Base-by-base conservation (phyloP, 2,329 filamentous ascomycete species). In the Alternaria longipes region DNA sequence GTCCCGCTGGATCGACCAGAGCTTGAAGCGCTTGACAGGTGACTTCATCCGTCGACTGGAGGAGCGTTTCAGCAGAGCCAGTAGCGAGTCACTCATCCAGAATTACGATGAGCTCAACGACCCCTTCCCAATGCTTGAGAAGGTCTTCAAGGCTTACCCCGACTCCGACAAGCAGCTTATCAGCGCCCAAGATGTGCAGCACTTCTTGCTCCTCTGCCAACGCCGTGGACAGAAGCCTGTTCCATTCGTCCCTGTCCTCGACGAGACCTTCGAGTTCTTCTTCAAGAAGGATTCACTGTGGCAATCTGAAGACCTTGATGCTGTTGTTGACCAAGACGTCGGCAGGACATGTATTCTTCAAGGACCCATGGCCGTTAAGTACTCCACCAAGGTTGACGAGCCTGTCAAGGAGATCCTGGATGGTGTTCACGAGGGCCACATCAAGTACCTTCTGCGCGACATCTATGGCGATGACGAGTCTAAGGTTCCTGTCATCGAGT, bases 221-320 rank as follows among this genome's bases (percentile, higher is more conserved):
- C 90, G 93, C 38, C 92, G 91, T 49, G 91, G 90, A 41, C 95
- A 99, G 84, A 99, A 99, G 86, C 95, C 95, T 3, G 92, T 96
- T 28, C 95, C 94, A 0, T 99, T 99, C 77, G 94, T 99, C 30
- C 95, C 95, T 5, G 86, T 91, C n/a, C 86, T 99, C 22, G 95
- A 99, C 73, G 93, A 97, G 65, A 97, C 94, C 78, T 99, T 99
- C 69, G 95, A 99, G 78, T 97, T 96, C 82, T 99, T 93, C 84
- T 99, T 99, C 90, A 99, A 99, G 89, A 99, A 99, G 84, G 95
- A 99, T 80, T 99, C 95, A 1, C 87, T 99, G 8, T 99, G 95
- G 95, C 95, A 99, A 82, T 98, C 95, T 1, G 95, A 99, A 81
- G 95, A 99, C 74, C 85, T 99, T 11, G 94, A 96, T 74, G 95